phyloP scores from a whole-genome alignment of 768 basidiomycete genomes.

The Dendrothele bispora region DNA sequence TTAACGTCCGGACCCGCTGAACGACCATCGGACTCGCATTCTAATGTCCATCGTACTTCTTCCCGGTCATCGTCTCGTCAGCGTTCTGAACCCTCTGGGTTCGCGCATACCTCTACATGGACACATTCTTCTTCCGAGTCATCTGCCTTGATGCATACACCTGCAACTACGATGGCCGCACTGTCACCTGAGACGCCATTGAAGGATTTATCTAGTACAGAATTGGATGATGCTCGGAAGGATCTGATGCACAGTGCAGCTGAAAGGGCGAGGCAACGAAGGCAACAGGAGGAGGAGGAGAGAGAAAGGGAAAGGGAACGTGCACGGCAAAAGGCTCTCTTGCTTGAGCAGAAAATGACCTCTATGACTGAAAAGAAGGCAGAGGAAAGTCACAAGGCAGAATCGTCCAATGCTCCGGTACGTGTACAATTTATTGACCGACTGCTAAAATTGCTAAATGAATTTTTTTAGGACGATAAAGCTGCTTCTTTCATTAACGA shows the following conservation, averaged over 20 bases:
- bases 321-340: conserved; percentile 76
- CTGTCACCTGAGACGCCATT: conserved; percentile 30
- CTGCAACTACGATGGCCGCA: conserved; percentile 21
- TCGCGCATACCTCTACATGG: no score
- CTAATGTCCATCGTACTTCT: no score
- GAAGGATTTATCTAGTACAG: conserved; percentile 35
- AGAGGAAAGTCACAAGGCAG: not conserved
- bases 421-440: no score
- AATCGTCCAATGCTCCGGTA: not conserved
- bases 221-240: conserved; percentile 68
- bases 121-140: conserved; percentile 36
- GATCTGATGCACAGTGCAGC: conserved; percentile 84
- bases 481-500: no score
- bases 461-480: no score
- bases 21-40: no score
- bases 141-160: conserved; percentile 43
- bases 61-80: no score
- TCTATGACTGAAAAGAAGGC: conserved; percentile 33
- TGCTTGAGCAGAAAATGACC: conserved; percentile 67
- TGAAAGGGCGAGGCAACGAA: conserved; percentile 75
- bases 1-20: conserved; percentile 19
- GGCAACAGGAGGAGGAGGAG: conserved; percentile 83
- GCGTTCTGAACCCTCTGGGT: no score
- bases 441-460: no score
- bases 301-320: conserved; percentile 79